A percentile compares a stretch with the other conserved stretches of the same genome.
Conservation (phyloP, 352 stramenopile genomes). For the Globisporangium spiculum region DNA sequence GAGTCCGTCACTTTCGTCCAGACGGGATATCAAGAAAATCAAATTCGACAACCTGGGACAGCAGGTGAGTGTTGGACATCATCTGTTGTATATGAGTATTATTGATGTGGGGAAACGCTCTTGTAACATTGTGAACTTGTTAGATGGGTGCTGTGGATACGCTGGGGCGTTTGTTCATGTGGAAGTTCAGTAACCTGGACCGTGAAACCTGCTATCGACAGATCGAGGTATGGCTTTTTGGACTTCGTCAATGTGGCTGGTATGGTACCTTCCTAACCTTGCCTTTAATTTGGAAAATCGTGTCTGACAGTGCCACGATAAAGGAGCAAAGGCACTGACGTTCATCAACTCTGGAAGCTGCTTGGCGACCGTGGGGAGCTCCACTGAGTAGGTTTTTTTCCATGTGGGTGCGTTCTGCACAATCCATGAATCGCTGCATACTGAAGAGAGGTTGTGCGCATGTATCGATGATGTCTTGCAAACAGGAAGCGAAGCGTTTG, state of each 20-base stretch:
- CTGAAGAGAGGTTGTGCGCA: neutral
- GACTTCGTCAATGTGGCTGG: too few relatives aligned
- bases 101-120: neutral
- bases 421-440: neutral
- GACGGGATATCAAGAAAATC: constrained; percentile 72
- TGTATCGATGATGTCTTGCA: neutral
- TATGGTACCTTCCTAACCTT: neutral
- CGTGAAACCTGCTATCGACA: constrained; percentile 63
- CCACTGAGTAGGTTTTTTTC: constrained; percentile 54
- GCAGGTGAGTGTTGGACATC: constrained; percentile 33
- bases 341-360: constrained; percentile 83
- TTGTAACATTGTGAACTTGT: neutral
- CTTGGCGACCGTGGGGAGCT: constrained; percentile 69
- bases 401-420: constrained; percentile 6
- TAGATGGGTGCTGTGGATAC: constrained; percentile 81
- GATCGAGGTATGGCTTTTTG: constrained; percentile 36
- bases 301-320: constrained; percentile 69
- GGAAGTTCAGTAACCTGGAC: constrained; percentile 80
- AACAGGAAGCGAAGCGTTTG: constrained; percentile 78
- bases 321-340: constrained; percentile 67
- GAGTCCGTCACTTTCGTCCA: constrained; percentile 50
- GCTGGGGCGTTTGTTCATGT: constrained; percentile 65
- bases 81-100: too few relatives aligned
- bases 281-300: neutral
- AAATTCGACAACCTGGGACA: constrained; percentile 78